Evolutionary conservation across 169 alveolate genomes (phyloP), one percentile per base, ranked within the genome.

Genomic region (Plasmodium ovale): DNA sequence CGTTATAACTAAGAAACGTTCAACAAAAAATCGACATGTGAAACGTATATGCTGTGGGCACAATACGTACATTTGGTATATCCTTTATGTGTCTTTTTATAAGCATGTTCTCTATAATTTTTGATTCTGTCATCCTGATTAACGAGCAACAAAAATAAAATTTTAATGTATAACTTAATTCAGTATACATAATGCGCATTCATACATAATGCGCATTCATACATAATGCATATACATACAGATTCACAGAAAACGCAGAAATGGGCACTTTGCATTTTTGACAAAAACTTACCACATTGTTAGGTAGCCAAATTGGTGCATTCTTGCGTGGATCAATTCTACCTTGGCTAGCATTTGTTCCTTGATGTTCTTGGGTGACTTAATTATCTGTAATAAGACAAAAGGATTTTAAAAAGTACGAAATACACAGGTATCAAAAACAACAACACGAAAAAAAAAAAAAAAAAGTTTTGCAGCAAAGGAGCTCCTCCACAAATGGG

Each of bases 1-100:
- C 7, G 5, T 14, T n/a, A 19, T 12, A 54, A 54, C 3, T 6
- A 54, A 2, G 2, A n/a, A n/a, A 54, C 19, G 31, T 31, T n/a
- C 10, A 47, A 25, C 16, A 70, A 49, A 70, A 25, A 49, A 33
- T 25, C 12, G 54, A 51, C 25, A 72, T 33, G 14, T 72, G 51
- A 4, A 56, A 25, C 37, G 21, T 35, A 47, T 54, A 37, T 47
- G 25, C 23, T 23, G 10, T 70, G 39, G 27, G 12, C 25, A 19
- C 9, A 33, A 62, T 27, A 6, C 53, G 27, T 54, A 72, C 71
- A 72, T 56, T 74, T 77, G 88, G 67, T 27, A 77, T 27, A 37
- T 77, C 88, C 74, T 77, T 77, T 37, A 77, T 51, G 68, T 77
- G 88, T 25, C 88, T 77, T 62, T 68, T 77, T 77, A 77, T 77